Base-by-base conservation (phyloP, 345 rosid genomes). In the Acer saccharum region DNA sequence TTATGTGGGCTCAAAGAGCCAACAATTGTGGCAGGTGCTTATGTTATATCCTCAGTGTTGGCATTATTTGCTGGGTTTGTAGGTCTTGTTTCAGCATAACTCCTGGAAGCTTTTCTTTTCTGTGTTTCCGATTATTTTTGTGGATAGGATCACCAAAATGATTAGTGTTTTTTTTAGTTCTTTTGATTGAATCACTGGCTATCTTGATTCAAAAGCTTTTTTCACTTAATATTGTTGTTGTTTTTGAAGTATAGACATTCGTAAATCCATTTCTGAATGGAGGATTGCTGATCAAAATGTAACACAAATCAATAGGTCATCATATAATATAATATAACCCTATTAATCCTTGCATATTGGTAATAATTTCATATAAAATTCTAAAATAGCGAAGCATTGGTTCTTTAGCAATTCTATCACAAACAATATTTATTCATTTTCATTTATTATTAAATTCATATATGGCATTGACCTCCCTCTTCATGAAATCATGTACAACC, bases 61-160 rank as follows among this genome's bases (percentile, higher is more conserved):
- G 87, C 93, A 41, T 66, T 91, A 72, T 32, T 82, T 50, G 95
- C 92, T 3, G 92, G 88, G 71, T 91, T 86, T 29, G 78, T 87
- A 23, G 95, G 90, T 75, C 89, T 91, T 21, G 82, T 77, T 74
- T 87, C 93, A 14, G 95, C 88, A 32, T 89, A 88, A 79, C 20
- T 21, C 62, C 73, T 79, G 27, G 43, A 7, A 67, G 39, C 71
- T 68, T 58, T 76, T 77, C 64, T 61, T 27, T 25, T 54, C 25
- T 60, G 16, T 60, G 16, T 58, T 52, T 14, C 43, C 71, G 13
- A 48, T 71, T 41, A 43, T 39, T 72, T 78, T 67, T 68, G 12
- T 62, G 72, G 80, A 44, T 75, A 72, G 35, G 44, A 44, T 54
- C 18, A 32, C 54, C 14, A 73, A 39, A 58, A n/a, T 21, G 39